These are phyloP conservation scores for Pseudogymnoascus destructans DNA, from an alignment of 2,329 filamentous ascomycete species.

Conservation along the genomic window DNA sequence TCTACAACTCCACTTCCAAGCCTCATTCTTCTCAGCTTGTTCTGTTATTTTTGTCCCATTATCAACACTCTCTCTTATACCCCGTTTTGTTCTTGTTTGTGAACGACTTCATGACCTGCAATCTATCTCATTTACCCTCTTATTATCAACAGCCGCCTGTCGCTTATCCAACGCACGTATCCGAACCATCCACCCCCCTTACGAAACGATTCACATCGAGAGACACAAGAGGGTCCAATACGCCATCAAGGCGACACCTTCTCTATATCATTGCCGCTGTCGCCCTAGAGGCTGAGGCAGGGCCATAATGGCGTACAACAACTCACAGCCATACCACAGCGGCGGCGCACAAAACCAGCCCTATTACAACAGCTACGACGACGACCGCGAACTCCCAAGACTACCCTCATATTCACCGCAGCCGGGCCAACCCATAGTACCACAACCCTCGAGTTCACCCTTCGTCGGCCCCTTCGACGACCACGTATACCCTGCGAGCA, in stretches of 20 bases:
- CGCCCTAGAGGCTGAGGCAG: not conserved
- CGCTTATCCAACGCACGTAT: not conserved
- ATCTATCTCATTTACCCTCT: not conserved
- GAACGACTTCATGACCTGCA: conserved; percentile 1
- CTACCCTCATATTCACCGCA: conserved; percentile 10
- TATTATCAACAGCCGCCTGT: not conserved
- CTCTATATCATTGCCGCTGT: not conserved
- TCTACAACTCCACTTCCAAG: conserved; percentile 8
- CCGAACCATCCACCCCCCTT: not conserved
- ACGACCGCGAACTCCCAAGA: conserved; percentile 7
- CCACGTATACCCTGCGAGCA: conserved; percentile 42
- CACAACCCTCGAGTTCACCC: conserved; percentile 33
- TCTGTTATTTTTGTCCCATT: not conserved
- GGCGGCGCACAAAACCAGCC: conserved; percentile 13
- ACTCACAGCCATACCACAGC: conserved; percentile 11
- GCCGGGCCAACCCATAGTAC: conserved; percentile 19
- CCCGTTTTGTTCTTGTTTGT: not conserved
- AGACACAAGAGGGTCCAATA: not conserved
- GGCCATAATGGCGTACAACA: conserved; percentile 1
- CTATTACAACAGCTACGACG: conserved; percentile 13
- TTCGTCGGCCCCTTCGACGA: conserved; percentile 58
- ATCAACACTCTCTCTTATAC: conserved; percentile 8
- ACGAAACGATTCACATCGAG: not conserved
- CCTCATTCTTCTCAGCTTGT: not conserved
- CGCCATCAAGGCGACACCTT: not conserved